Percentiles rank a stretch among this genome's conserved stretches.
Evolutionary conservation across 2,329 filamentous ascomycete species (phyloP).

Genomic region (Claviceps fusiformis): DNA sequence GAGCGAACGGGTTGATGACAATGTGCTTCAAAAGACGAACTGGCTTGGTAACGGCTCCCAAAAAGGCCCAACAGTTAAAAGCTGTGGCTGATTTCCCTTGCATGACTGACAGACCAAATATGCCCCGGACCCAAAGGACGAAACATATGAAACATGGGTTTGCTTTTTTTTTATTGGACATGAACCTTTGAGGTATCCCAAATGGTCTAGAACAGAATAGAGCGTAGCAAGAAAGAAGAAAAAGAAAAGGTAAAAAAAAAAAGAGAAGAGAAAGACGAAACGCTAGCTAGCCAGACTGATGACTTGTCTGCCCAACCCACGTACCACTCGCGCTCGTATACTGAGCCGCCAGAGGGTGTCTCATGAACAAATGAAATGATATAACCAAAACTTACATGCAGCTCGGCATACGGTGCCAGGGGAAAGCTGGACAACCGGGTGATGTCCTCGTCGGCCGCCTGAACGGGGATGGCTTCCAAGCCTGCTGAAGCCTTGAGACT

Average conservation of each 20-base stretch:
- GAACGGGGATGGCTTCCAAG: constrained; percentile 49
- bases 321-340: not conserved
- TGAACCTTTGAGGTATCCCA: not conserved
- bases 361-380: constrained; percentile 9
- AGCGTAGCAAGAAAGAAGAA: not conserved
- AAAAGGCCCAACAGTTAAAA: not conserved
- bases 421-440: constrained; percentile 51
- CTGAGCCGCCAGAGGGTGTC: constrained; percentile 2
- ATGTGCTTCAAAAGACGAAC: not conserved
- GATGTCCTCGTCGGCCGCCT: constrained; percentile 59
- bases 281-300: not conserved
- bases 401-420: constrained; percentile 61
- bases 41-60: not conserved
- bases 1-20: not conserved
- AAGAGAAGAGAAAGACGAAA: too few species aligned
- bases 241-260: too few species aligned
- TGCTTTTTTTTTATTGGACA: not conserved
- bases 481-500: constrained; percentile 46
- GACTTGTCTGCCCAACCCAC: not conserved
- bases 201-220: not conserved
- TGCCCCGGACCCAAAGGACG: not conserved
- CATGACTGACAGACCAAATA: not conserved
- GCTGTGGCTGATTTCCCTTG: not conserved
- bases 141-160: not conserved
- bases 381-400: constrained; percentile 51